Conservation (phyloP, 345 rosid genomes). For the Camelina laxa region DNA sequence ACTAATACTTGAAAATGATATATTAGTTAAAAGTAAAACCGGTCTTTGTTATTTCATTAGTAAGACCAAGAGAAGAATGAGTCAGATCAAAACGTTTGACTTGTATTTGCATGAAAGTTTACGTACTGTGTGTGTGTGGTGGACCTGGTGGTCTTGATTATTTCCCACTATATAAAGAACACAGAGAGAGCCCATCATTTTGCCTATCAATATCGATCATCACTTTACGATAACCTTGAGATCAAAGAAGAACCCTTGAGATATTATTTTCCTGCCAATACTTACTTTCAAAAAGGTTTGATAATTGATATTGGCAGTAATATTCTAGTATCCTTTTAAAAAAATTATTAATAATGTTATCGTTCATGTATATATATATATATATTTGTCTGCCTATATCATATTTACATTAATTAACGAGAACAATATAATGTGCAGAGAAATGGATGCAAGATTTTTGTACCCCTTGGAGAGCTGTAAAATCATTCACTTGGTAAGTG, state of each 20-base stretch:
- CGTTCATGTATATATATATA: too few species aligned
- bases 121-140: conserved; percentile 31
- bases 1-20: not conserved
- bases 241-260: conserved; percentile 18
- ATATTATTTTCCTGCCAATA: not conserved
- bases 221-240: conserved; percentile 19
- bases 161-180: conserved; percentile 22
- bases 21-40: not conserved
- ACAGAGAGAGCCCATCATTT: conserved; percentile 8
- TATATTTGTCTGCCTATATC: not conserved
- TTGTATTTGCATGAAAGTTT: conserved; percentile 35
- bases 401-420: not conserved
- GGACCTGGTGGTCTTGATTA: not conserved
- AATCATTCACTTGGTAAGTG: conserved; percentile 59
- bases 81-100: conserved; percentile 34
- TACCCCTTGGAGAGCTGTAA: conserved; percentile 57
- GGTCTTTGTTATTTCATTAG: conserved; percentile 11
- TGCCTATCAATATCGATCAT: conserved; percentile 5
- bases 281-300: conserved; percentile 26
- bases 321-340: not conserved
- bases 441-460: conserved; percentile 46
- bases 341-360: not conserved
- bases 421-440: conserved; percentile 26
- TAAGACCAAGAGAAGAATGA: conserved; percentile 23
- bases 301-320: not conserved